Base-by-base conservation (phyloP, 1,139 yeast genomes). In the Pneumocystis oryctolagi region DNA sequence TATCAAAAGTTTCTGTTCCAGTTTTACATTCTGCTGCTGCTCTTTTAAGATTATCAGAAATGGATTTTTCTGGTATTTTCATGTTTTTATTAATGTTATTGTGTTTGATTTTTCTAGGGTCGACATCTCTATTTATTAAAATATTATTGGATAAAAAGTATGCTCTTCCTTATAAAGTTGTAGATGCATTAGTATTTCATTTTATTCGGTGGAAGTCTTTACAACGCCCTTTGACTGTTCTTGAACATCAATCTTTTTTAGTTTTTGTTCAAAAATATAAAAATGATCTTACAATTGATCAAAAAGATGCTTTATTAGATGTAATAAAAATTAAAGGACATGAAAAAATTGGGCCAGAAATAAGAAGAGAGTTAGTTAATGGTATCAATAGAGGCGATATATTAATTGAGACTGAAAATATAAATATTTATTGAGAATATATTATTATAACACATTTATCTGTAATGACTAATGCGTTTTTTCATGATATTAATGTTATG, bases 21-120 rank as follows among this genome's bases (percentile, higher is more conserved):
- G 95, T 87, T 6, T 80, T 89, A 71, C 98, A 92, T 76, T 92
- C 98, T 1, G 87, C 98, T 1, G 97, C 95, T 63, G 98, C 97
- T 16, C 80, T 92, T 67, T 80, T 94, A 67, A 87, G 90, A 73
- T 78, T 92, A 62, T 78, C 89, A 59, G 94, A 88, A 71, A 78
- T 89, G 74, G 95, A 89, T 59, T 57, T 35, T 57, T 35, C 34
- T 20, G 59, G 59, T 57, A 39, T 35, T 39, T 57, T 3, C 8
- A 2, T 8, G 28, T 35, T 39, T 20, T 39, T 35, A 6, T 16
- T 35, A 28, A 14, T 32, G 58, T 25, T 66, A 64, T 58, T 57
- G 5, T 20, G 28, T 35, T 62, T 65, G 62, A 64, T 64, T 12
- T 90, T 87, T 74, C 79, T 83, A 12, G 96, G 97, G 32, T 87